Evolutionary conservation across 441 rosid genomes (phyloP).

Genomic region (Bruguiera hainesii): DNA sequence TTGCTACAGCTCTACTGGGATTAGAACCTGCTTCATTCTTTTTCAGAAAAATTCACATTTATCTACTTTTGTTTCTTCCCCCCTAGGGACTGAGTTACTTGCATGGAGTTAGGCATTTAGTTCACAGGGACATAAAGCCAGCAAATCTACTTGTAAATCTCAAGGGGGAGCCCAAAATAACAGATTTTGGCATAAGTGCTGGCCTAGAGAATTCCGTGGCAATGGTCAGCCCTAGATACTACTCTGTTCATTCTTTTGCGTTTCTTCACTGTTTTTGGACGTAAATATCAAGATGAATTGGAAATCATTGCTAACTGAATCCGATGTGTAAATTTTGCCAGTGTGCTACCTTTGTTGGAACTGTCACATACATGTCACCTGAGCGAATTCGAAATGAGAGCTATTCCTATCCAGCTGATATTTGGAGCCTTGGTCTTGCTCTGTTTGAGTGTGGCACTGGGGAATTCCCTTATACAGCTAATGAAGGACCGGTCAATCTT

Average conservation of each 20-base stretch:
- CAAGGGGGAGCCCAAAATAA: conserved; percentile 89
- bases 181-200: conserved; percentile 96
- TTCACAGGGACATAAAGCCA: conserved; percentile 95
- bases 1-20: conserved; percentile 2
- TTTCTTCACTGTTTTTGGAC: neutral
- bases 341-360: conserved; percentile 99
- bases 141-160: conserved; percentile 96
- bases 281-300: conserved; percentile 15
- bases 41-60: conserved; percentile 1
- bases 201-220: conserved; percentile 90
- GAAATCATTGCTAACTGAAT: conserved; percentile 14
- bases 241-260: neutral
- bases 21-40: conserved; percentile 3
- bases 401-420: conserved; percentile 95
- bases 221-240: conserved; percentile 54
- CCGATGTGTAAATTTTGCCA: conserved; percentile 21
- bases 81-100: conserved; percentile 75
- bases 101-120: conserved; percentile 83
- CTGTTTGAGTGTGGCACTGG: conserved; percentile 95
- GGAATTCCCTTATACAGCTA: conserved; percentile 86
- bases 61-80: conserved; percentile 4
- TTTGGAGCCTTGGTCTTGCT: conserved; percentile 97
- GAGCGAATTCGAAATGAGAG: conserved; percentile 78
- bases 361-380: conserved; percentile 96
- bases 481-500: conserved; percentile 87